Base-by-base conservation (phyloP, 73 alveolate genomes). In the Urostyla sp. region DNA sequence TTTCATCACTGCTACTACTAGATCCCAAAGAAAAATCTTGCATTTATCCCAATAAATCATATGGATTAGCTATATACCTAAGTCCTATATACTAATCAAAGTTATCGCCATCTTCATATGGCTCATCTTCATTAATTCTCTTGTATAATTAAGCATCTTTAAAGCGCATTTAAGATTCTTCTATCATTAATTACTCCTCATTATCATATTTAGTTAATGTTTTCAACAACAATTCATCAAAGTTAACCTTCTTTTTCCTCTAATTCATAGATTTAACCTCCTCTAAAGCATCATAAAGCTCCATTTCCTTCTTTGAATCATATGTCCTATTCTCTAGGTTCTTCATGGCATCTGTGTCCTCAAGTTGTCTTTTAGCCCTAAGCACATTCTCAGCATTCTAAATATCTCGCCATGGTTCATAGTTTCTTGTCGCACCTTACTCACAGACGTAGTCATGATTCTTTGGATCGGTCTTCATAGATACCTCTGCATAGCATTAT, bases 381-480 rank as follows among this genome's bases (percentile, higher is more conserved):
- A 89, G 81, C 31, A 90, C 98, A 48, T 89, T 92, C 69, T 92
- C 98, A 8, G 99, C 99, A 27, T 91, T 84, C 55, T 87, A 87
- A 37, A 93, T 89, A 87, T 97, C 99, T 80, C 97, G 84, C 92
- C 98, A 94, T 0, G 98, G 98, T 49, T 97, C 99, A 85, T 97
- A 98, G 80, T 96, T 95, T 66, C 99, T 57, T 10, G 98, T 80
- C 23, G 99, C 99, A 7, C 99, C 99, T 24, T 85, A 87, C 85
- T 97, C 99, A 13, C 95, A 94, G 31, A 96, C 92, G 77, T 97
- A 97, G 75, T 97, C 99, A 87, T 94, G 94, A 87, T 96, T 94
- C 84, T 96, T 95, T 24, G 99, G 99, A 75, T 97, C 99, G 58
- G 99, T 96, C 72, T 95, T 97, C 96, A 97, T 93, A 55, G 99